These are phyloP conservation scores for Aspergillus diversus DNA, from an alignment of 495 filamentous ascomycete species.

Conservation along the genomic window DNA sequence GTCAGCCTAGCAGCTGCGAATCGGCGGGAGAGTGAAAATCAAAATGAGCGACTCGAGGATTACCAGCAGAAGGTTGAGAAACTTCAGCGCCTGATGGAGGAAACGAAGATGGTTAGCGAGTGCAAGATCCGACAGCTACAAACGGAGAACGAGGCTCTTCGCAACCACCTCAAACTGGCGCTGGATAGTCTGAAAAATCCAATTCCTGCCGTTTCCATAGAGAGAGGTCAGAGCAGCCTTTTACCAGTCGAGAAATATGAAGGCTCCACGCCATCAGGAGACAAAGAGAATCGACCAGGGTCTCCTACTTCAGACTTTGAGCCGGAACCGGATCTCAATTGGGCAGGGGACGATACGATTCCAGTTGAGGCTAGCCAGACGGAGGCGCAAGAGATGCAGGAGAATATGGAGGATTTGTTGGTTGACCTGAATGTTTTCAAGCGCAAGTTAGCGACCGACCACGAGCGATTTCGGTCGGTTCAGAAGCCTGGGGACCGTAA, in stretches of 20 bases:
- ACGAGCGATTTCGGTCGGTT: slow-evolving; percentile 54
- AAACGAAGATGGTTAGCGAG: slow-evolving; percentile 82
- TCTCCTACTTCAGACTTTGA: slow-evolving; percentile 38
- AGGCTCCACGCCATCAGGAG: slow-evolving; percentile 34
- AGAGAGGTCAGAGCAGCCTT: slow-evolving; percentile 39
- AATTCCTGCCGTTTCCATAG: slow-evolving; percentile 56
- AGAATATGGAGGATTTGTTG: slow-evolving; percentile 70
- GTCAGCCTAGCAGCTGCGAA: slow-evolving; percentile 57
- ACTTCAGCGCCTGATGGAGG: slow-evolving; percentile 94
- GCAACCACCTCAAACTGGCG: slow-evolving; percentile 82
- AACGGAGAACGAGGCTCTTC: slow-evolving; percentile 86
- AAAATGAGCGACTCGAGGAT: slow-evolving; percentile 81
- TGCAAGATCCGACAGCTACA: slow-evolving; percentile 86
- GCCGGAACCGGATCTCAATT: slow-evolving; percentile 38
- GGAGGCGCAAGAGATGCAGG: slow-evolving; percentile 63
- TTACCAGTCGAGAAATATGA: slow-evolving; percentile 46
- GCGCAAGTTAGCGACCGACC: slow-evolving; percentile 80
- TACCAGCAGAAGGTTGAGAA: slow-evolving; percentile 84
- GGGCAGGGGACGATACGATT: slow-evolving; percentile 44
- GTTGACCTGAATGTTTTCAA: slow-evolving; percentile 80
- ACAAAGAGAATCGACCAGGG: slow-evolving; percentile 46
- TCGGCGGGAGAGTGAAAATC: slow-evolving; percentile 54
- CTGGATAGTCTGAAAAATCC: slow-evolving; percentile 88
- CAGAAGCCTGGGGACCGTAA: slow-evolving; percentile 31
- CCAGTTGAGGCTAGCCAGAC: slow-evolving; percentile 31